Evolutionary conservation across 129 eudicot genomes (phyloP), one percentile per base, ranked within the genome.

Genomic region (Flaveria ramosissima): DNA sequence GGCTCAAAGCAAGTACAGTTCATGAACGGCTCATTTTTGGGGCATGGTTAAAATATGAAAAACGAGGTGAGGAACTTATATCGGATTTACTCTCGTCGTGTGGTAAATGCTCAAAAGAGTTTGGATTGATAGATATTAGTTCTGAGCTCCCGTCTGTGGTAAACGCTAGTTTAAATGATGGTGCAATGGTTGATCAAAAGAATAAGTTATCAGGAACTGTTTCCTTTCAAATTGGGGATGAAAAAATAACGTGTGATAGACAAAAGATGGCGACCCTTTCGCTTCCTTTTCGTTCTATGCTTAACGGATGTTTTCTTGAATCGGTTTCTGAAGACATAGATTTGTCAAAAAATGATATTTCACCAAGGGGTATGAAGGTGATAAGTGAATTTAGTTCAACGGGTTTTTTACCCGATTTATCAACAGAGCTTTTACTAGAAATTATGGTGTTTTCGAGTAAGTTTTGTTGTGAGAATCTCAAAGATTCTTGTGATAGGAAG

Each of bases 11-110:
- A 15, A 86, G 81, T 62, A 82, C 87, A 7, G 89, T 91, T 46
- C 87, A 94, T 41, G 98, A 94, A 64, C 86, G 79, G 7, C 90
- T 94, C 7, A 78, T 94, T 8, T 94, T 89, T 30, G 97, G 97
- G 36, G 89, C 98, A 23, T 94, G 98, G 98, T 84, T 94, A 75
- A 94, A 87, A 60, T 94, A 91, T 61, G 97, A 94, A 84, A 94
- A 94, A 89, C 90, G 89, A 70, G 96, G 93, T n/a, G 96, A 94
- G 81, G 98, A 90, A 61, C 84, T 86, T 17, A 89, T 94, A 69
- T 89, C 89, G 24, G 98, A 94, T 73, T 85, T 94, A 79, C 89
- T 94, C 55, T 83, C 91, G 20, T 85, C 97, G 7, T 91, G 96
- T 76, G 92, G 92, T 71, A 91, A 94, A 81, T 89, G 96, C 72